Conservation (phyloP, 331 rosid genomes). For the Spiraea crenata region DNA sequence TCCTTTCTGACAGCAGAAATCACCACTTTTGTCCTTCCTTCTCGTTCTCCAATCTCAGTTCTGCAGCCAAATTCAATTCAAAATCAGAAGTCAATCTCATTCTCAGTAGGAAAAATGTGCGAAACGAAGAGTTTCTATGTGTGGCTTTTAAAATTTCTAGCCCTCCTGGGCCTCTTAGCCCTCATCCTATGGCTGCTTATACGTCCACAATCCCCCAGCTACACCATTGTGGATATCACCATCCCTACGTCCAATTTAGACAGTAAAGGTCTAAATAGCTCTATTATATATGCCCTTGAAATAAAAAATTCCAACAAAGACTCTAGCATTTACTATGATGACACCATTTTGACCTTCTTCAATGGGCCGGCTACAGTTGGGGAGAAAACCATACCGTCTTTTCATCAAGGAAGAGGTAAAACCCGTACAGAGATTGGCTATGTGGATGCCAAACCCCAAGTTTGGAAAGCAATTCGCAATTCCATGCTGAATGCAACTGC, state of each 20-base stretch:
- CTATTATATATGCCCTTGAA: constrained; percentile 1
- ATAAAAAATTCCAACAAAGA: constrained; percentile 14
- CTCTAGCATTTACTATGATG: constrained; percentile 10
- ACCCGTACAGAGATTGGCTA: neutral
- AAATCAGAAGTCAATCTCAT: constrained; percentile 1
- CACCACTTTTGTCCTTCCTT: neutral
- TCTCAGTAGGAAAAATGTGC: neutral
- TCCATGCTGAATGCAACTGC: constrained; percentile 29
- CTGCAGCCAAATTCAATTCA: neutral
- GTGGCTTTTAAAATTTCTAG: constrained; percentile 7
- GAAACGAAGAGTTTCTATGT: neutral
- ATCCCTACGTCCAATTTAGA: constrained; percentile 1
- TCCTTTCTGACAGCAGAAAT: neutral
- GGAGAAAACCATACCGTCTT: constrained; percentile 13
- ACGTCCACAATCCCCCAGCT: constrained; percentile 22
- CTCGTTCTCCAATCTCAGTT: neutral
- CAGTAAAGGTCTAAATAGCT: neutral
- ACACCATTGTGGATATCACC: constrained; percentile 17
- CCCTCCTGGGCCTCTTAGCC: neutral
- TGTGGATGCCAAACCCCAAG: constrained; percentile 11
- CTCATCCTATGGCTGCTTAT: constrained; percentile 15
- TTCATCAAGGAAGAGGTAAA: constrained; percentile 11
- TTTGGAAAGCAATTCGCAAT: constrained; percentile 18
- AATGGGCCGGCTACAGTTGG: constrained; percentile 13
- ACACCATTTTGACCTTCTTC: neutral